Base-by-base conservation (phyloP, 1,139 yeast genomes). In the Ogataea hybrid region DNA sequence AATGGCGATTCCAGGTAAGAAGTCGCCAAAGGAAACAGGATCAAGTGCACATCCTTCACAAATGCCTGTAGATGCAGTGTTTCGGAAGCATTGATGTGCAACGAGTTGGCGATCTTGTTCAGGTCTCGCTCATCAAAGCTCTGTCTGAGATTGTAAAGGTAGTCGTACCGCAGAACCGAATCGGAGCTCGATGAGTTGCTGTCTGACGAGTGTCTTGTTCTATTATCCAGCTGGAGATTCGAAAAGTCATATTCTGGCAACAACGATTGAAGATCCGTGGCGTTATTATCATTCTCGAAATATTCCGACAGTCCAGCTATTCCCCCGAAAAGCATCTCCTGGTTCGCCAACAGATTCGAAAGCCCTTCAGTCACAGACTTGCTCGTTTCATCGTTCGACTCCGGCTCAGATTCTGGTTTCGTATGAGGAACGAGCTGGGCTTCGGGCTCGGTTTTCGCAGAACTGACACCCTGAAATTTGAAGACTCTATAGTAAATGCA, bases 401-500 rank as follows among this genome's bases (percentile, higher is more conserved):
- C 43, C 3, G n/a, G n/a, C 9, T 30, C 25, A 6, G 28, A 10
- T 14, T 12, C 23, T 16, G 21, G 21, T n/a, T 15, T 14, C 20
- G 17, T 8, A n/a, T 14, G 14, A 10, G 25, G 21, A 11, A 20
- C 22, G 22, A 25, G 14, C 21, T 23, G 23, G 18, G 21, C 15
- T 10, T 38, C 15, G 12, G 25, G 28, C n/a, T n/a, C 25, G 10
- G 23, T 11, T 22, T 27, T 34, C 12, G 30, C 10, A 5, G 17
- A 28, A 15, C 39, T 41, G 5, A 41, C 27, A 15, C 51, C 40
- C 27, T 53, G 53, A 28, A 50, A 50, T 34, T 50, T 52, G 45
- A 43, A 51, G 5, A 48, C 48, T 17, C 55, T 40, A 37, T 62
- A 62, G 50, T 78, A 78, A 2, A 62, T 62, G 54, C 84, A 79